Percentiles rank a stretch among this genome's conserved stretches.
Conservation (phyloP, 257 asterid species). For the Paraleonurus japonicus region DNA sequence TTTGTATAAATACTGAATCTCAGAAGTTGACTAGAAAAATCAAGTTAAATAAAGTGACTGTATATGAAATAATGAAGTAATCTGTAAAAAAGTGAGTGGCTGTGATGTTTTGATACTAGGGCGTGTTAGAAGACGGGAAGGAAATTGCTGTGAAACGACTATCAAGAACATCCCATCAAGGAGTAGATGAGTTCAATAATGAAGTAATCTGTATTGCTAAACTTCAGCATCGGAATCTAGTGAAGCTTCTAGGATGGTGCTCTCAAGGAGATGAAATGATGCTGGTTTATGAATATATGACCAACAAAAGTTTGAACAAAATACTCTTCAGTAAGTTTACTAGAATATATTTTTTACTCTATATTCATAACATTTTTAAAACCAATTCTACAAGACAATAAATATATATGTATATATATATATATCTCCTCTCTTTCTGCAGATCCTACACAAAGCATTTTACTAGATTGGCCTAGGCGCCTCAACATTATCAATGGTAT, state of each 20-base stretch:
- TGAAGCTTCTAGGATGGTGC: slow-evolving; percentile 37
- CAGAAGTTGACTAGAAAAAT: not conserved
- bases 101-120: not conserved
- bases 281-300: slow-evolving; percentile 21
- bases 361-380: not conserved
- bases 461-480: not conserved
- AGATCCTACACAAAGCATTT: not conserved
- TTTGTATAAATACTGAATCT: not conserved
- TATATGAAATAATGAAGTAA: no score
- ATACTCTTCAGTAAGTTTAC: not conserved
- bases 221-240: slow-evolving; percentile 40
- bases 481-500: not conserved
- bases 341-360: not conserved
- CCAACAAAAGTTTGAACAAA: slow-evolving; percentile 8
- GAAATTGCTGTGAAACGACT: slow-evolving; percentile 38
- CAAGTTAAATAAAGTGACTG: not conserved
- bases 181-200: slow-evolving; percentile 18
- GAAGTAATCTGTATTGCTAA: slow-evolving; percentile 23
- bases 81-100: no score
- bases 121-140: slow-evolving; percentile 30
- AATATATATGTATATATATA: no score
- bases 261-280: slow-evolving; percentile 26
- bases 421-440: not conserved
- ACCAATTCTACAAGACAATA: not conserved
- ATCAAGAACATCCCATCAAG: slow-evolving; percentile 36